Percentiles rank a stretch among this genome's conserved stretches.
Conservation (phyloP, 2,329 filamentous ascomycete genomes). For the Trichoderma atrobrunneum region DNA sequence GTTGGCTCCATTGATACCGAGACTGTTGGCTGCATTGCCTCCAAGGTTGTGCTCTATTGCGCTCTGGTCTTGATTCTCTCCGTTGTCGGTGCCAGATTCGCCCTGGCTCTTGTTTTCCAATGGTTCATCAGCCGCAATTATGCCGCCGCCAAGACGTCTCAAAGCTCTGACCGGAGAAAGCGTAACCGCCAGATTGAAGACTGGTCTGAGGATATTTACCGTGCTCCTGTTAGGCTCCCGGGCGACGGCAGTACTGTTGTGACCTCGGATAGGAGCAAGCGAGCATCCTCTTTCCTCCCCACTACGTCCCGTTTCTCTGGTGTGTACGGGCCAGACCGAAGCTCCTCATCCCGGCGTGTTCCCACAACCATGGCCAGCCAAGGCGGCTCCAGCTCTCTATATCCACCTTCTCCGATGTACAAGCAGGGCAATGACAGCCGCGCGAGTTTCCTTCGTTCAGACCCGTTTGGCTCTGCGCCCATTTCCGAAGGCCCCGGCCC, state of each 20-base stretch:
- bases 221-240: constrained; percentile 76
- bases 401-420: constrained; percentile 68
- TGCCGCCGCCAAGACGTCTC: constrained; percentile 79
- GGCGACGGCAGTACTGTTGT: constrained; percentile 68
- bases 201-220: constrained; percentile 97
- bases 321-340: constrained; percentile 73
- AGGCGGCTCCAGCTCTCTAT: constrained; percentile 67
- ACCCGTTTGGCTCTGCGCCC: constrained; percentile 53
- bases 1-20: constrained; percentile 95
- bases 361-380: constrained; percentile 97
- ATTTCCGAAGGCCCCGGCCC: constrained; percentile 71
- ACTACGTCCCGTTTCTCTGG: constrained; percentile 94
- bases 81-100: constrained; percentile 81
- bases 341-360: constrained; percentile 47
- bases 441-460: constrained; percentile 62
- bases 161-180: constrained; percentile 76
- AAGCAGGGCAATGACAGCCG: constrained; percentile 62
- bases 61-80: constrained; percentile 88
- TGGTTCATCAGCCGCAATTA: constrained; percentile 93
- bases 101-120: constrained; percentile 87
- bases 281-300: constrained; percentile 79
- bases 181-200: constrained; percentile 93
- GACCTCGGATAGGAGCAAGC: constrained; percentile 72
- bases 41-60: constrained; percentile 92
- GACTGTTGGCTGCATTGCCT: constrained; percentile 94